Base-by-base conservation (phyloP, 139 green algal genomes). In the Chlamydomonas sp. region DNA sequence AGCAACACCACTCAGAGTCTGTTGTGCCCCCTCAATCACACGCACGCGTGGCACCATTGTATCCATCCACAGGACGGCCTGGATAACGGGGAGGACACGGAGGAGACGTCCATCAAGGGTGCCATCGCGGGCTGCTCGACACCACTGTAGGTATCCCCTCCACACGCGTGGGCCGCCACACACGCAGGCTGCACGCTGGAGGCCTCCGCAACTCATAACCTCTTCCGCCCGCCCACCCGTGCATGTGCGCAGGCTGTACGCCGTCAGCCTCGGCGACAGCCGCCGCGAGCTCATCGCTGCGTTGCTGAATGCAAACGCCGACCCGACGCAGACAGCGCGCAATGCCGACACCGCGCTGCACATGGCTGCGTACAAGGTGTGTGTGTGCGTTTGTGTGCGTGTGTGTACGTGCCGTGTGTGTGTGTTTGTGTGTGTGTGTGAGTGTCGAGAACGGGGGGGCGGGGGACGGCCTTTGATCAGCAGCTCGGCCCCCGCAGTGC, bases 301-400 rank as follows among this genome's bases (percentile, higher is more conserved):
- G 31, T 38, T 83, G 63, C 34, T 83, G 36, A 47, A 70, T 26
- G 68, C 69, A 26, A 69, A 69, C 3, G 33, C 30, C 65, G 65
- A 73, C 35, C n/a, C 31, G 28, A 36, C 69, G 6, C 67, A 70
- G 31, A 73, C 73, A 39, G 80, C 71, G 0, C 54, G 67, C 26
- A 71, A 43, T 26, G 77, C 71, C 4, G 81, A 87, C 70, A 82
- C 77, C 0, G 65, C 75, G 8, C 67, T 87, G 37, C 77, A 82
- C 30, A 83, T 77, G 81, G 76, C 76, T 34, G 72, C 71, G 5
- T 82, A 76, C 67, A 78, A 78, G 63, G 70, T 70, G 31, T 31
- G 57, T 57, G 22, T 28, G 57, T 65, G 26, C 57, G 26, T 65
- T 16, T 68, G 60, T 68, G 13, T 68, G 34, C 31, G 60, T 48